Evolutionary conservation across 177 flowering plant species (phyloP), one percentile per base, ranked within the genome.

Genomic region (Vitis hybrid): DNA sequence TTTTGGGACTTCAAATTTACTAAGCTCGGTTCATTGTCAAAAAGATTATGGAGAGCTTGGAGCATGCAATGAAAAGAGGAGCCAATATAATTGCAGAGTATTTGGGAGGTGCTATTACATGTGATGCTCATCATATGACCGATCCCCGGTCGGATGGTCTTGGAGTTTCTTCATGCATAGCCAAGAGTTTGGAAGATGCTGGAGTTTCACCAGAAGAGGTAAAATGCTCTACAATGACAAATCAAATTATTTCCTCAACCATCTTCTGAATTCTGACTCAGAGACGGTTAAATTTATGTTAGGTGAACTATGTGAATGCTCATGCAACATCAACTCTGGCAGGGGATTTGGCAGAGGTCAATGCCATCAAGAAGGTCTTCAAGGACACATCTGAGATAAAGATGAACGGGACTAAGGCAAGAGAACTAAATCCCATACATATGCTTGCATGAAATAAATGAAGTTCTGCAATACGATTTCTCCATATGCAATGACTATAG

Each of bases 81-180:
- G 90, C 96, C 46, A 86, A 76, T 2, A 87, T 89, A 18, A 73
- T 87, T 64, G 96, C 91, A 8, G 93, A 89, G 82, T 91, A 89
- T 75, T 72, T 91, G 67, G 96, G 96, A 60, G 96, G 93, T 17
- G 86, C 88, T 13, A 65, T 91, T 15, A 91, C 86, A 53, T 89
- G 92, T 75, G 93, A 91, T 83, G 93, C 92, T 62, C 86, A 89
- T 85, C 96, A 91, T 75, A 91, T 91, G 91, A 91, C 93, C 15
- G 93, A 89, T 76, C 96, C 93, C 32, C 84, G 93, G 6, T 21
- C 81, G 11, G 96, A 91, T 77, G 96, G 96, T 4, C 90, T 89
- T 51, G 96, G 93, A 24, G 91, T 90, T 70, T 89, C 96, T 18
- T 83, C 91, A 59, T 90, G 96, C 86, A 89, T 90, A 58, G 53